A percentile compares a stretch with the other conserved stretches of the same genome.
phyloP scores from a whole-genome alignment of 441 rosid genomes.

The Breynia disticha region DNA sequence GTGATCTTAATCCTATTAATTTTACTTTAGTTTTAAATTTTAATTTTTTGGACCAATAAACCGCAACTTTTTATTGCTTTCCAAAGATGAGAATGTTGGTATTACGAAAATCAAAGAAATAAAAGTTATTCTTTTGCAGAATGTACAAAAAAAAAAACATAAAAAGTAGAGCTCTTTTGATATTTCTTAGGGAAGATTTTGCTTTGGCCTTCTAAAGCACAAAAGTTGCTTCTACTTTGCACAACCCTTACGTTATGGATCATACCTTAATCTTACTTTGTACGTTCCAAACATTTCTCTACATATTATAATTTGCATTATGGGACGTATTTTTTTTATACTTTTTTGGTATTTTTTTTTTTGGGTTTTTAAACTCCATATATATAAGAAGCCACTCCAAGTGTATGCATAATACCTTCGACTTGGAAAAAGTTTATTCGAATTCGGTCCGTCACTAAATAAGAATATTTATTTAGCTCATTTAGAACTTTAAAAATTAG shows the following conservation, averaged over 20 bases:
- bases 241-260: constrained; percentile 43
- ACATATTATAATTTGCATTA: neutral
- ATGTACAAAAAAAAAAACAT: constrained; percentile 27
- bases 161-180: constrained; percentile 45
- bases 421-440: no score
- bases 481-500: no score
- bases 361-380: neutral
- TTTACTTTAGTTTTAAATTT: constrained; percentile 5
- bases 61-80: constrained; percentile 30
- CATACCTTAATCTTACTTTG: constrained; percentile 18
- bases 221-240: constrained; percentile 53
- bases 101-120: constrained; percentile 24
- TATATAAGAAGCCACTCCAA: neutral
- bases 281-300: constrained; percentile 10
- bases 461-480: no score
- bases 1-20: constrained; percentile 10
- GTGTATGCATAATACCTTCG: no score
- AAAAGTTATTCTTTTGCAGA: constrained; percentile 31
- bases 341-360: neutral
- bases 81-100: constrained; percentile 40
- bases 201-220: constrained; percentile 35
- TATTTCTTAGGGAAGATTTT: constrained; percentile 37
- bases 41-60: constrained; percentile 11
- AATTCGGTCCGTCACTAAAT: no score
- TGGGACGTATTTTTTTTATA: neutral